phyloP scores from a whole-genome alignment of 371 early-diverging fungal species.

The Haplosporangium sp. region DNA sequence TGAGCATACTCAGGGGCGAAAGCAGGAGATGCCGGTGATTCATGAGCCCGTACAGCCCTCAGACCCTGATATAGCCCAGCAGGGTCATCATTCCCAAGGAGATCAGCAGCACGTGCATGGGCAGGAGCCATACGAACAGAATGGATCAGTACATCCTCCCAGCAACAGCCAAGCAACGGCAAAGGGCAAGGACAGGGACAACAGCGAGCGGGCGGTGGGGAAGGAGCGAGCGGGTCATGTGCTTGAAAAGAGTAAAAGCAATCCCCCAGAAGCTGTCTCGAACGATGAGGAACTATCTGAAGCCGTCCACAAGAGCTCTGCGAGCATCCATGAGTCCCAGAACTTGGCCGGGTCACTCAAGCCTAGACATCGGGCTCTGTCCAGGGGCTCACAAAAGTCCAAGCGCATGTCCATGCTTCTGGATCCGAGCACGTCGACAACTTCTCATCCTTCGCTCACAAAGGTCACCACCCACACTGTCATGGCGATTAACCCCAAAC shows the following conservation, averaged over 20 bases:
- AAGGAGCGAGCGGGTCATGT: constrained; percentile 20
- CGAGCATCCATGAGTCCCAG: constrained; percentile 38
- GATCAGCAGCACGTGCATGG: no score
- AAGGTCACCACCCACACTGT: constrained; percentile 45
- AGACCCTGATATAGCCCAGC: no score
- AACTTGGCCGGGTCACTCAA: constrained; percentile 20
- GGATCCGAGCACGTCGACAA: constrained; percentile 36
- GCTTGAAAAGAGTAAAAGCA: constrained; percentile 38
- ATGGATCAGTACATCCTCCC: no score
- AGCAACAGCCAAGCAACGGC: background rate
- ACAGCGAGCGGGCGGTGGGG: background rate
- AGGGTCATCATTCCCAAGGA: no score
- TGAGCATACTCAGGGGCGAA: constrained; percentile 10
- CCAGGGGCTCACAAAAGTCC: constrained; percentile 32
- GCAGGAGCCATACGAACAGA: no score
- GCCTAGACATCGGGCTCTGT: constrained; percentile 16
- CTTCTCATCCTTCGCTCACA: constrained; percentile 33
- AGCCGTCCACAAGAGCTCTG: constrained; percentile 25
- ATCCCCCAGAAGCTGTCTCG: constrained; percentile 23
- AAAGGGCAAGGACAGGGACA: background rate
- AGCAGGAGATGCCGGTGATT: background rate
- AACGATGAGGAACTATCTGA: constrained; percentile 7
- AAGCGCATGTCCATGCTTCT: constrained; percentile 45
- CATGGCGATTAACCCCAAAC: constrained; percentile 39
- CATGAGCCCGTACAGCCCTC: background rate